Evolutionary conservation across 805 yeast genomes (phyloP), one percentile per base, ranked within the genome.

Genomic region (Lipomyces orientalis): DNA sequence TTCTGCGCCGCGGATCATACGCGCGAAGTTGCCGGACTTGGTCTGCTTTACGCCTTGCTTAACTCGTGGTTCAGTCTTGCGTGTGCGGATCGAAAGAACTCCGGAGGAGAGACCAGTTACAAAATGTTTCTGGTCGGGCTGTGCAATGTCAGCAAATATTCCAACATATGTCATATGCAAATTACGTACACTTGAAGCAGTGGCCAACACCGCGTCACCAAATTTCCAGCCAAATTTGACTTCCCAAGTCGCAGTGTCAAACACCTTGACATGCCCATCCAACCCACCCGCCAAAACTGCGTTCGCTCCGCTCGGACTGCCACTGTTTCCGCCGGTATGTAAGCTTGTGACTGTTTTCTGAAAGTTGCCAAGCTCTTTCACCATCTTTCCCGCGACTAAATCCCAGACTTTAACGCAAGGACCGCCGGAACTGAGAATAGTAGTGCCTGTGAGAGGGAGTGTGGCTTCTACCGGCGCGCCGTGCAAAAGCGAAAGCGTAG

Each of bases 191-290:
- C 67, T 49, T 39, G 61, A 58, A 7, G 93, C 98, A 76, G 97
- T 88, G 74, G 91, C 84, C 73, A 95, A 82, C 0, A 95, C 97
- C 52, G 97, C 97, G 31, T 94, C 92, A 46, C 97, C 97, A 76
- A 90, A 94, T 79, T 93, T 94, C 98, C 98, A 94, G 60, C 98
- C 98, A 77, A 93, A 94, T 77, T 90, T 91, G 68, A 94, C 97
- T 68, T 89, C 90, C 91, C 94, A 93, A 22, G 64, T 63, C 34
- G 79, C 74, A 14, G 91, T 86, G 78, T 93, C 98, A 77, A 94
- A 91, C 57, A 93, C 93, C 79, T 95, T 95, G 67, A 95, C 97
- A 79, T 95, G 99, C 25, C 99, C 99, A 79, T 95, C 99, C 66
- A 95, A 82, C 0, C 98, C 93, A 19, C 98, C 98, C 1, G 97